Percentiles rank a stretch among this genome's conserved stretches.
These are phyloP conservation scores for Echinochloa phyllopogon DNA, from an alignment of 176 grass and related monocot genomes.

Conservation along the genomic window DNA sequence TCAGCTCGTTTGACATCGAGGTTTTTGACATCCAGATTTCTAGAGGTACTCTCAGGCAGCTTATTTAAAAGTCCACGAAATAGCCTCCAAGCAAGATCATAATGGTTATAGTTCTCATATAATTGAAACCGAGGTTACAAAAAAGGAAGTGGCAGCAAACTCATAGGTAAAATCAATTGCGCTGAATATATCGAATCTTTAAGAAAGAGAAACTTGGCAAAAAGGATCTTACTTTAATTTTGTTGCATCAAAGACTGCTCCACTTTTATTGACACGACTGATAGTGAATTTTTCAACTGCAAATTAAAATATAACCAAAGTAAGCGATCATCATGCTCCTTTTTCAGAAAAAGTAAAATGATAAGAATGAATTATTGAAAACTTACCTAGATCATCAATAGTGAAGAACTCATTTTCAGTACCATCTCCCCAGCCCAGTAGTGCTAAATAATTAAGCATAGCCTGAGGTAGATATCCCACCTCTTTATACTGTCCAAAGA, in stretches of 20 bases:
- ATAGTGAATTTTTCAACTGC: slow-evolving; percentile 92
- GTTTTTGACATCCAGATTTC: background rate
- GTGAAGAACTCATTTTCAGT: slow-evolving; percentile 99
- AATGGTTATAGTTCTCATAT: slow-evolving; percentile 7
- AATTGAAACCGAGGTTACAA: background rate
- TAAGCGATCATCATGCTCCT: background rate
- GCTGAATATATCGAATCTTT: background rate
- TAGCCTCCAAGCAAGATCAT: background rate
- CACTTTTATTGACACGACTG: slow-evolving; percentile 97
- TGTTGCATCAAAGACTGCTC: slow-evolving; percentile 87
- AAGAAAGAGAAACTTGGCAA: slow-evolving; percentile 10
- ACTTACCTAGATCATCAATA: slow-evolving; percentile 79
- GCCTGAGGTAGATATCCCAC: slow-evolving; percentile 99
- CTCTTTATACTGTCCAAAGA: slow-evolving; percentile 80
- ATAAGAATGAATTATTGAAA: slow-evolving; percentile 13
- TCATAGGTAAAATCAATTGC: background rate
- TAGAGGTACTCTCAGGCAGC: background rate
- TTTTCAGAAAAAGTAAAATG: background rate
- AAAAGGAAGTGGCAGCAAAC: background rate
- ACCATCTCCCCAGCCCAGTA: slow-evolving; percentile 96
- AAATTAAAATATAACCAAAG: slow-evolving; percentile 10
- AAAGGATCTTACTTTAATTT: slow-evolving; percentile 76
- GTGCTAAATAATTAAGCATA: slow-evolving; percentile 96
- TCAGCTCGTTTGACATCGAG: background rate
- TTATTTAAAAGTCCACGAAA: background rate